Conservation (phyloP, 768 basidiomycete genomes). For the Amanita rubescens region DNA sequence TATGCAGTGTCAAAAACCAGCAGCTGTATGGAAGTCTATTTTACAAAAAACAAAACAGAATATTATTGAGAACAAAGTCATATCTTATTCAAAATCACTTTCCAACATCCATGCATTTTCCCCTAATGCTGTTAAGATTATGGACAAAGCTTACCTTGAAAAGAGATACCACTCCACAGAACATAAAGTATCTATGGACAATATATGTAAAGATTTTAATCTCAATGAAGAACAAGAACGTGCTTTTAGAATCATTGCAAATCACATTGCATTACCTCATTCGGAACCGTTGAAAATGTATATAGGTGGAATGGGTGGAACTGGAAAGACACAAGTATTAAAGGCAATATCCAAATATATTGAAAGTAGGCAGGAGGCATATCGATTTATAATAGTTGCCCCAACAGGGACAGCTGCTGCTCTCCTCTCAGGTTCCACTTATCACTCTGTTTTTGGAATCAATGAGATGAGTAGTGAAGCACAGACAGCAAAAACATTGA, state of each 20-base stretch:
- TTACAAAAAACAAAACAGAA: neutral
- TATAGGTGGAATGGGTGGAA: slow-evolving; percentile 26
- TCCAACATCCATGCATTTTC: neutral
- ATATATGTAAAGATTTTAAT: slow-evolving; percentile 9
- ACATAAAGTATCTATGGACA: neutral
- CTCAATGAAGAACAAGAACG: slow-evolving; percentile 24
- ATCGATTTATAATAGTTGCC: slow-evolving; percentile 15
- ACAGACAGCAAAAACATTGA: neutral
- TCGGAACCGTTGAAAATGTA: slow-evolving; percentile 24
- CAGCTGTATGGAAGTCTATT: neutral
- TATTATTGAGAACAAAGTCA: neutral
- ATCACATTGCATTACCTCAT: slow-evolving; percentile 11
- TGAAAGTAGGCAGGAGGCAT: neutral
- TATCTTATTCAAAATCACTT: neutral
- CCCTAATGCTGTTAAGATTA: slow-evolving; percentile 13
- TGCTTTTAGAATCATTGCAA: slow-evolving; percentile 23
- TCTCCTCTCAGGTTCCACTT: slow-evolving; percentile 16
- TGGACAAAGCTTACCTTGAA: slow-evolving; percentile 20
- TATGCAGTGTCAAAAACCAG: neutral
- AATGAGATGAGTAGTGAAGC: slow-evolving; percentile 2
- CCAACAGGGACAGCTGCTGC: slow-evolving; percentile 21
- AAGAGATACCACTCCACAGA: slow-evolving; percentile 1
- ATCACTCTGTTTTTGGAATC: neutral
- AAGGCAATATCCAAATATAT: slow-evolving; percentile 20
- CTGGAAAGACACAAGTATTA: slow-evolving; percentile 26